Conservation (phyloP, 345 rosid genomes). For the Salix koriyanagi region DNA sequence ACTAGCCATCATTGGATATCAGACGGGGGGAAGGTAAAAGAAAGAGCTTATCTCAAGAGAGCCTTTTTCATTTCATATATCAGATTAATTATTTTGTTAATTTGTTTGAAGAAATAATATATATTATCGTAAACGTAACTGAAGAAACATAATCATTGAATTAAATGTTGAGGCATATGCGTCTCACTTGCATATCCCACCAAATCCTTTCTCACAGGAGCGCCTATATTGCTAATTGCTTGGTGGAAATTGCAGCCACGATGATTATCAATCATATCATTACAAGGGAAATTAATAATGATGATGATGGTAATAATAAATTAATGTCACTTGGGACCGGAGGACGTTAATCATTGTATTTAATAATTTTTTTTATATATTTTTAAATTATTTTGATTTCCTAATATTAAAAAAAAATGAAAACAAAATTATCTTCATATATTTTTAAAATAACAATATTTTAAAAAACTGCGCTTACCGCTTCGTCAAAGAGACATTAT, state of each 20-base stretch:
- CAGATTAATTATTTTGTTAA: neutral
- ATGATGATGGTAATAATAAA: neutral
- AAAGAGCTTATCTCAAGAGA: too few species aligned
- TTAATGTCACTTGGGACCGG: neutral
- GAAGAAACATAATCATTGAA: conserved; percentile 10
- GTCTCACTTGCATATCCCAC: neutral
- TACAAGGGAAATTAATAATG: too few species aligned
- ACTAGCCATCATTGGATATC: too few species aligned
- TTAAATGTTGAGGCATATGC: neutral
- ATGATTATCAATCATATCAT: neutral
- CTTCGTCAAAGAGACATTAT: too few species aligned
- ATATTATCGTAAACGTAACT: neutral
- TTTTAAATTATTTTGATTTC: too few species aligned
- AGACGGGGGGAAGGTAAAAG: too few species aligned
- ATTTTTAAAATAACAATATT: too few species aligned
- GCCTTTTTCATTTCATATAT: neutral
- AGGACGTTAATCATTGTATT: neutral
- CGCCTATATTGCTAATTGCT: neutral
- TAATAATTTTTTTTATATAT: too few species aligned
- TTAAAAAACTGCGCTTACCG: too few species aligned
- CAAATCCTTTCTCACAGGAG: neutral
- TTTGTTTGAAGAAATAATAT: neutral
- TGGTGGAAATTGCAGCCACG: neutral
- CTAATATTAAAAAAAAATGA: too few species aligned
- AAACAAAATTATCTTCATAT: too few species aligned